Conservation (phyloP, 179 eudicot species). For the Corrigiola litoralis region DNA sequence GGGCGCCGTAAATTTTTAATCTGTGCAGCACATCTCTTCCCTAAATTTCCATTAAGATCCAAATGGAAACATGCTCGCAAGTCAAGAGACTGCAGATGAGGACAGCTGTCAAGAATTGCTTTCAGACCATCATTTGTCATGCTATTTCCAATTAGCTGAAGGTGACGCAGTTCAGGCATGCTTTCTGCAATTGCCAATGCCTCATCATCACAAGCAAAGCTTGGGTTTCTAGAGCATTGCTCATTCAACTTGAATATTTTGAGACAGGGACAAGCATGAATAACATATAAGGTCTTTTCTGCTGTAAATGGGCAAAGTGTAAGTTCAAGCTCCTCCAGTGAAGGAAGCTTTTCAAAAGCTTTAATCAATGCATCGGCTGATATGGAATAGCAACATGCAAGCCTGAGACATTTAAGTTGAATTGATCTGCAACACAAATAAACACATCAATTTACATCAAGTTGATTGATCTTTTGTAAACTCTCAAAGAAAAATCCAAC, state of each 20-base stretch:
- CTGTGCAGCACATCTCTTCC: conserved; percentile 38
- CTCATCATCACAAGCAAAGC: conserved; percentile 33
- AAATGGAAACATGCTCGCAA: conserved; percentile 57
- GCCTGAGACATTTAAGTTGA: conserved; percentile 51
- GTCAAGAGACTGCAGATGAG: conserved; percentile 66
- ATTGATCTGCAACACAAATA: conserved; percentile 34
- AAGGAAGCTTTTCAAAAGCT: conserved; percentile 39
- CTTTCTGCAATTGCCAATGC: conserved; percentile 53
- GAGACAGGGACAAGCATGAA: conserved; percentile 42
- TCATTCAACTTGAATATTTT: conserved; percentile 47
- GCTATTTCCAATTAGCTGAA: conserved; percentile 56
- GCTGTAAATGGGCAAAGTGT: conserved; percentile 15
- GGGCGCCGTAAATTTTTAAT: conserved; percentile 48
- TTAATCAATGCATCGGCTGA: conserved; percentile 32
- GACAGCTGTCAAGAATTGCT: conserved; percentile 58
- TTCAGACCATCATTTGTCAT: conserved; percentile 56
- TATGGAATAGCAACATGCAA: conserved; percentile 35
- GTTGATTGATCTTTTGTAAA: too few relatives aligned
- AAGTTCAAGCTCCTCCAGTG: conserved; percentile 61
- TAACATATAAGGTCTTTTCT: conserved; percentile 27
- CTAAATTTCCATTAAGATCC: conserved; percentile 30
- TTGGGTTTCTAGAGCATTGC: conserved; percentile 17
- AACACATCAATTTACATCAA: too few relatives aligned
- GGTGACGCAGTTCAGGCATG: conserved; percentile 57
- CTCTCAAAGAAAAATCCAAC: too few relatives aligned